Conservation (phyloP, 352 stramenopile species). For the Phytopythium oedochilum region DNA sequence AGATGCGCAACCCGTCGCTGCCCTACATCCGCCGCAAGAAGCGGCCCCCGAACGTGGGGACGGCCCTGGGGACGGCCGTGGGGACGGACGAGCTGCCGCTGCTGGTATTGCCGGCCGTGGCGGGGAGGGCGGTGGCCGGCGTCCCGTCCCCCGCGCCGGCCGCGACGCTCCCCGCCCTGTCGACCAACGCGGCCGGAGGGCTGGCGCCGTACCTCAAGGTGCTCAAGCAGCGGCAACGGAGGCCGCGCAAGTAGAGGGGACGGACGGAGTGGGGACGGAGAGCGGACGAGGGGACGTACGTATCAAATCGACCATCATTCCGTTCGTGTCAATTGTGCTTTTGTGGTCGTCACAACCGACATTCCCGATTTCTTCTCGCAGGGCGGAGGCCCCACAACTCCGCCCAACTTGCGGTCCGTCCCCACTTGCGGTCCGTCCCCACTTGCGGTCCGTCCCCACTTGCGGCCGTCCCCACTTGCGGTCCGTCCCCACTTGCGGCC, state of each 20-base stretch:
- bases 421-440: not conserved
- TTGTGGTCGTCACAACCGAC: not conserved
- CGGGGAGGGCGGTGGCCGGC: constrained; percentile 13
- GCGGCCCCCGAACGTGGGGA: constrained; percentile 16
- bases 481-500: too few relatives aligned
- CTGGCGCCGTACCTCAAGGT: constrained; percentile 69
- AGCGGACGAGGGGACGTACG: too few relatives aligned
- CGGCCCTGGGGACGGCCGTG: not conserved
- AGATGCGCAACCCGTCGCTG: constrained; percentile 50
- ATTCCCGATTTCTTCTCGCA: too few relatives aligned
- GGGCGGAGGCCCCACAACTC: not conserved
- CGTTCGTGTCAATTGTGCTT: not conserved
- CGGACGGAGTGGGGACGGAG: too few relatives aligned
- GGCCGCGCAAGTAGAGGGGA: constrained; percentile 6
- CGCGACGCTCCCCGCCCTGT: not conserved
- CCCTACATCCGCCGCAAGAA: constrained; percentile 75
- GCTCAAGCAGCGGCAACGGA: constrained; percentile 52
- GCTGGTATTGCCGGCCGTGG: constrained; percentile 13
- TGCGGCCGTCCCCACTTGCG: not conserved
- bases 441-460: not conserved
- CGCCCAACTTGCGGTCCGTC: not conserved
- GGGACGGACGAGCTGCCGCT: not conserved
- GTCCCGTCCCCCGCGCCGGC: constrained; percentile 2
- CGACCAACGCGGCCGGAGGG: not conserved
- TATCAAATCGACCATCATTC: constrained; percentile 4